Base-by-base conservation (phyloP, 495 filamentous ascomycete species). In the Penicillium verhagenii region DNA sequence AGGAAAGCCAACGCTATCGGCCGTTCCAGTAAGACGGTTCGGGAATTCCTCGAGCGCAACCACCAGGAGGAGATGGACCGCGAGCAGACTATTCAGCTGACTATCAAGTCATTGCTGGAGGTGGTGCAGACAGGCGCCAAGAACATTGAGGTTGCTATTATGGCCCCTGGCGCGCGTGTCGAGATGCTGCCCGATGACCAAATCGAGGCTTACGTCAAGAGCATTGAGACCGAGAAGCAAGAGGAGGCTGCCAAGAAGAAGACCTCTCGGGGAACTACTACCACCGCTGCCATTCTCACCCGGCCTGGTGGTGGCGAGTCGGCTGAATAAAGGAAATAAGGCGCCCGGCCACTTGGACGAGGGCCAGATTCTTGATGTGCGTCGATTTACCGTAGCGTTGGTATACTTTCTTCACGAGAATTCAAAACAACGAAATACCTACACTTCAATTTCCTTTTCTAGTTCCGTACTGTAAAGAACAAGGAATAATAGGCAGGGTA, bases 1-100 rank as follows among this genome's bases (percentile, higher is more conserved):
- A 97, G 93, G 94, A 98, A 98, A 84, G 95, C 94, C 61, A 98
- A 98, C 67, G 94, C 94, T 47, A 98, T 98, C 70, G 94, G 94
- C 42, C 86, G 94, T 63, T 96, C 93, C 18, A 95, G 90, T 83
- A 98, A 98, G 82, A 97, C 94, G 4, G 94, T 98, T 37, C 86
- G 94, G 53, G 94, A 98, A 70, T 98, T 98, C 76, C 81, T 98
- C 55, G 94, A 98, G 74, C 85, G 94, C 63, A 96, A 98, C 74
- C 95, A 98, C 79, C 94, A 96, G 76, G 87, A 90, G 57, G 92
- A 90, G 37, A 96, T 97, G 92, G 89, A 96, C 70, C 83, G 92
- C 47, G 91, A 96, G 74, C 87, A 90, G 57, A 97, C 94, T n/a
- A 92, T 98, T 71, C 91, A 94, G 71, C 79, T 98, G 60, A 91